Percentiles rank a stretch among this genome's conserved stretches.
Conservation (phyloP, 2,329 filamentous ascomycete genomes). For the Neopestalotiopsis rosae region DNA sequence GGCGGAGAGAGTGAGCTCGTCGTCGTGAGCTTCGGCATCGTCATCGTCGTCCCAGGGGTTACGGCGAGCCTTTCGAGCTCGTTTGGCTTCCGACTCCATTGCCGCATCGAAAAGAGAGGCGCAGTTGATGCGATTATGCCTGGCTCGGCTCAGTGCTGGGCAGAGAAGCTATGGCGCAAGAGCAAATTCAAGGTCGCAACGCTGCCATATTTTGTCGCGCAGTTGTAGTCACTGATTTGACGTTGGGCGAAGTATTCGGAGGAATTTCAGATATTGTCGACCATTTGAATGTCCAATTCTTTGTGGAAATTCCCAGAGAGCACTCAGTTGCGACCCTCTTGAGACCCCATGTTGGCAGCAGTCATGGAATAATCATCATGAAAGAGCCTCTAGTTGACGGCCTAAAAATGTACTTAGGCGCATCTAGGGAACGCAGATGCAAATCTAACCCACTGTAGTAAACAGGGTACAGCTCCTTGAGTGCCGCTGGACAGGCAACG, state of each 20-base stretch:
- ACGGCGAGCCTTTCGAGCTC: conserved; percentile 56
- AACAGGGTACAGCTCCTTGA: neutral
- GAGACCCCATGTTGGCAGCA: neutral
- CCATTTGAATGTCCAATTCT: neutral
- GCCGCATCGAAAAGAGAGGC: conserved; percentile 1
- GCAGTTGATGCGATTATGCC: neutral
- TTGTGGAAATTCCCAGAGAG: neutral
- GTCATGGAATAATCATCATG: neutral
- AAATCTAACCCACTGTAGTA: neutral
- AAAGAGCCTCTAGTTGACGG: neutral
- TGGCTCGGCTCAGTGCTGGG: neutral
- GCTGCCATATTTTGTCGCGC: neutral
- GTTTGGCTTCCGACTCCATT: conserved; percentile 68
- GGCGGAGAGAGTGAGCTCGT: conserved; percentile 54
- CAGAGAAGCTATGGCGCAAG: conserved; percentile 1
- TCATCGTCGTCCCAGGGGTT: conserved; percentile 43
- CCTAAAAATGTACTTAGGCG: neutral
- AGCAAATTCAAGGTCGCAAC: neutral
- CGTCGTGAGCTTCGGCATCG: conserved; percentile 46
- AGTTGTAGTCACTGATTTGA: neutral
- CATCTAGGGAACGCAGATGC: neutral
- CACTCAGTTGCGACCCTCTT: neutral
- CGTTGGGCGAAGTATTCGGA: neutral
- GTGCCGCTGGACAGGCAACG: neutral
- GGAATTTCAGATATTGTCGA: neutral